Evolutionary conservation across 2,329 filamentous ascomycete species (phyloP), one percentile per base, ranked within the genome.

Genomic region (Penicillium sp.): DNA sequence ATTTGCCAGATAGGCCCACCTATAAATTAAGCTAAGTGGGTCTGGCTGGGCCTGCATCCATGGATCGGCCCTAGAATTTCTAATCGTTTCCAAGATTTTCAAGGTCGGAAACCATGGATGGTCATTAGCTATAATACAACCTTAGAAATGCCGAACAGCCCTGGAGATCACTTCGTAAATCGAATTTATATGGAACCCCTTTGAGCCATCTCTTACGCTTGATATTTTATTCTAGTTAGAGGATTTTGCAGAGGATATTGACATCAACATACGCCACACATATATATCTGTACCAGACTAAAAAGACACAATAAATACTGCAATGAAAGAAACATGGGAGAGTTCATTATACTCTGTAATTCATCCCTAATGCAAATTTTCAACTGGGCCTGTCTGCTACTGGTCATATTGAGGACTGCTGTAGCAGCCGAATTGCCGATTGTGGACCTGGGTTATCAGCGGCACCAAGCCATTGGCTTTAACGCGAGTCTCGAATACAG

Each of bases 401-500:
- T 44, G 16, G 25, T 13, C 25, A n/a, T 25, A 44, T 43, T 3
- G 3, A 5, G 16, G 27, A 19, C 16, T 13, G 43, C 10, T 19
- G 43, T 29, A 7, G 25, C 10, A 19, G 10, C 43, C 4, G 43
- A 45, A 11, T 31, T 39, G 33, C 41, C 34, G 10, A 44, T 40
- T 36, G 50, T 53, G 23, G 41, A 40, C 25, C 23, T 53, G 8
- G 41, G 50, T 8, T 53, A 53, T 39, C 21, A 53, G 41, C 33
- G 33, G 13, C 41, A 53, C 9, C 34, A 31, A 38, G 50, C 41
- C 1, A 53, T 46, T n/a, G 5, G 23, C 2, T 46, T 53, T 7
- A n/a, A 53, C 3, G 25, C 38, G 40, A 52, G 40, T 36, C 3
- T 36, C 5, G 3, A 19, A 19, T 25, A 2, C 1, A 9, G 16